These are phyloP conservation scores for Penicillium roqueforti DNA, from an alignment of 495 filamentous ascomycete genomes.

Conservation along the genomic window DNA sequence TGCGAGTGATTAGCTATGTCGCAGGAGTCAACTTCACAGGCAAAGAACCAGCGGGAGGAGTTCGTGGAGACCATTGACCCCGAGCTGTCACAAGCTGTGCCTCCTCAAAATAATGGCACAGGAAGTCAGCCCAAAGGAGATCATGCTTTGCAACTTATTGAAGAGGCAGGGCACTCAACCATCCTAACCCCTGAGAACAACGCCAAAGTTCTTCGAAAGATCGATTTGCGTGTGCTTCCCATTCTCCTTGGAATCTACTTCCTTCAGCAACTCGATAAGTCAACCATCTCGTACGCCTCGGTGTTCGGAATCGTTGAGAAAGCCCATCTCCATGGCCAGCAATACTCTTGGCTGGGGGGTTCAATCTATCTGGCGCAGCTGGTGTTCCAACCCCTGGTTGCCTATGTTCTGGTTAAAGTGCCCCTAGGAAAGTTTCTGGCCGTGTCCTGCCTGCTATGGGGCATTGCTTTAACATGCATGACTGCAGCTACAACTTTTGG, in stretches of 20 bases:
- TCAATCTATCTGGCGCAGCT: constrained; percentile 51
- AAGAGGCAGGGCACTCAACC: constrained; percentile 35
- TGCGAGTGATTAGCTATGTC: constrained; percentile 19
- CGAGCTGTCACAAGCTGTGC: constrained; percentile 7
- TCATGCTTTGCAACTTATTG: constrained; percentile 43
- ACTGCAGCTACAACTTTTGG: constrained; percentile 52
- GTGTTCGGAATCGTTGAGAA: constrained; percentile 47
- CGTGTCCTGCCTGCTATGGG: constrained; percentile 57
- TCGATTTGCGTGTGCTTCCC: constrained; percentile 52
- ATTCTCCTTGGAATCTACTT: constrained; percentile 42
- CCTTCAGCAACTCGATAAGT: constrained; percentile 56
- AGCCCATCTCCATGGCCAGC: constrained; percentile 41
- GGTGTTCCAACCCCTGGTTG: constrained; percentile 39
- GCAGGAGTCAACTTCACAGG: constrained; percentile 7
- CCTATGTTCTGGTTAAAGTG: constrained; percentile 38
- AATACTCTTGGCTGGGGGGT: constrained; percentile 52
- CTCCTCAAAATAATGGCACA: background rate
- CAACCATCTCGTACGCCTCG: constrained; percentile 51
- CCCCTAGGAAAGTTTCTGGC: constrained; percentile 51
- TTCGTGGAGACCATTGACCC: constrained; percentile 35
- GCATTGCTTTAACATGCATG: constrained; percentile 51
- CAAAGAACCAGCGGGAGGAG: constrained; percentile 36
- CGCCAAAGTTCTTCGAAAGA: constrained; percentile 46
- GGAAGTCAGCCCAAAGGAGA: constrained; percentile 29
- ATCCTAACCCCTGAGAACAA: constrained; percentile 53